Base-by-base conservation (phyloP, 83 land plant genomes). In the Larix sibirica region DNA sequence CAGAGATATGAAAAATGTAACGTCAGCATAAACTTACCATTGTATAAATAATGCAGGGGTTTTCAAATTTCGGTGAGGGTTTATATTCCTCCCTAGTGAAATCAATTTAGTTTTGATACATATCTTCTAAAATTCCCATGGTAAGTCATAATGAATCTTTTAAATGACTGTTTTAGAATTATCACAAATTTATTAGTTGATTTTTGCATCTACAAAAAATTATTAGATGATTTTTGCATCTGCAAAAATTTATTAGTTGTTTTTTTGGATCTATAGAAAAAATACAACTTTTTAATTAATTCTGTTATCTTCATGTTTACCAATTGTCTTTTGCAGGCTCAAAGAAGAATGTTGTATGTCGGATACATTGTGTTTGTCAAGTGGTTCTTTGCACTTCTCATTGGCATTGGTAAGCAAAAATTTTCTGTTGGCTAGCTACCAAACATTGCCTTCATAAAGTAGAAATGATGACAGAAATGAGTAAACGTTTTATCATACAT, bases 371-470 rank as follows among this genome's bases (percentile, higher is more conserved):
- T 93, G 74, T 84, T 86, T 54, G 78, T 97, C 56, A 97, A 97
- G 69, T 97, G 99, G 99, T 77, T 96, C 42, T 94, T 91, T 79
- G 91, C 97, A 9, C 87, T 97, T 64, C 88, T 97, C 16, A 96
- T 96, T 83, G 99, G 98, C 21, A 83, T 97, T 69, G 99, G 99
- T 97, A 69, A 83, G 97, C 64, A 21, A 8, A 73, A 50, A 78
- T 2, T 67, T 58, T 56, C 38, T 36, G 47, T 80, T 33, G 26
- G 40, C 50, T 81, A 63, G 36, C 42, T 62, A 10, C 64, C 23
- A 54, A 54, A 75, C 60, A 21, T 28, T 40, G 79, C 28, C 4
- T 68, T 70, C 18, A 70, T 6, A 16, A 20, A 8, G 9, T 2
- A 20, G 23, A 70, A 33, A 7, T 26, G 20, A 42, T 70, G 74